Evolutionary conservation across 2,329 filamentous ascomycete species (phyloP), one percentile per base, ranked within the genome.

Genomic region (Sclerotinia nivalis): DNA sequence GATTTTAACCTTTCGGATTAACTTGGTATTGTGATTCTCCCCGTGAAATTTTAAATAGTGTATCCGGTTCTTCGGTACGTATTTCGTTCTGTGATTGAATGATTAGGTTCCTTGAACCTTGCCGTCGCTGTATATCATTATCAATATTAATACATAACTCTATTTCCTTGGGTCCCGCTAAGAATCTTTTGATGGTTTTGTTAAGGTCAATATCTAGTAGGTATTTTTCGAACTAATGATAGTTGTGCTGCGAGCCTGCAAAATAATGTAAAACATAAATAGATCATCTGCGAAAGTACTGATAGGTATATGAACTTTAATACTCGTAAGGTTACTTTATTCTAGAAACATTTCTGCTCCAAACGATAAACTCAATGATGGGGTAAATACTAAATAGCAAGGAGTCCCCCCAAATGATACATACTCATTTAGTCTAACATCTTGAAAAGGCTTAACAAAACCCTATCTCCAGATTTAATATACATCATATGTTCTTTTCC

Each of bases 61-160:
- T n/a, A 64, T 50, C 60, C 60, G 37, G 45, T 64, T 40, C 60
- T 31, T 64, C 45, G 60, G 60, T 64, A 64, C 6, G 2, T 20
- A 15, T 4, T 64, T 50, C 15, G 6, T 64, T 28, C 10, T 10
- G 28, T 64, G 45, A 40, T 64, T 37, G 45, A 50, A 9, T 62
- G 28, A 10, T 40, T 25, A 18, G 34, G 43, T 49, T 62, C 45
- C 43, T 49, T 62, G 43, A 43, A 43, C 34, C 56, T 25, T 59
- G 22, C 22, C n/a, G 7, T 59, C 8, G 55, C 34, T 58, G 18
- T 56, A 7, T 56, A 15, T 43, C 40, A 13, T 37, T 31, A 2
- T 34, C 12, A 22, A 37, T 56, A 22, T 22, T 10, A 56, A 34
- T 56, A n/a, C 2, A 56, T 22, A 37, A 15, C 7, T 37, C 9